phyloP scores from a whole-genome alignment of 768 basidiomycete genomes.

The Pisolithus microcarpus region DNA sequence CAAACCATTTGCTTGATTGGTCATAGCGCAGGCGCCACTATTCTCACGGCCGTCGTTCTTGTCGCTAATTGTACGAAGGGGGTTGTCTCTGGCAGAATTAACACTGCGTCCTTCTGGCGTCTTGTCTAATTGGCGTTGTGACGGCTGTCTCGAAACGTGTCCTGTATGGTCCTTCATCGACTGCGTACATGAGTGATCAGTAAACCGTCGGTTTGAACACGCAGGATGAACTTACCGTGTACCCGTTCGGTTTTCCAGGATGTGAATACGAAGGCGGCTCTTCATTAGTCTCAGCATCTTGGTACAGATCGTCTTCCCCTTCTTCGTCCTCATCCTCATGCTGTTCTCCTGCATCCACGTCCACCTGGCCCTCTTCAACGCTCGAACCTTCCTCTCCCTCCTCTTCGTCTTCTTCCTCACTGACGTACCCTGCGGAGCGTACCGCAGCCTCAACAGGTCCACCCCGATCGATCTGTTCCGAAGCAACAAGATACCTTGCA shows the following conservation, averaged over 20 bases:
- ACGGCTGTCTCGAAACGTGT: conserved; percentile 36
- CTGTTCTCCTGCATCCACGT: conserved; percentile 32
- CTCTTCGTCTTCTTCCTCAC: conserved; percentile 62
- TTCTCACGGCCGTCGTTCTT: background rate
- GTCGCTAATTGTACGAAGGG: conserved; percentile 4
- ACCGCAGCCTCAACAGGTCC: conserved; percentile 94
- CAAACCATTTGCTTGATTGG: conserved; percentile 2
- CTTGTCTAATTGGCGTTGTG: conserved; percentile 64
- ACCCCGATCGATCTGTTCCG: conserved; percentile 85
- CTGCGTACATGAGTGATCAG: conserved; percentile 4
- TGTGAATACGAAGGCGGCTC: conserved; percentile 59
- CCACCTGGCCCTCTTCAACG: conserved; percentile 19
- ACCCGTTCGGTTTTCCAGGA: conserved; percentile 44
- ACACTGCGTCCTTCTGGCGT: conserved; percentile 50
- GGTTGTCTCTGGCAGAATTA: conserved; percentile 19
- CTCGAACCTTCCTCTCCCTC: conserved; percentile 54
- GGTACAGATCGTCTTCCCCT: conserved; percentile 41
- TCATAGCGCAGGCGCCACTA: too few relatives aligned
- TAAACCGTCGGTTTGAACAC: background rate
- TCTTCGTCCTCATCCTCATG: conserved; percentile 39
- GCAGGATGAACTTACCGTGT: conserved; percentile 42
- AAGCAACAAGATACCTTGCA: conserved; percentile 88
- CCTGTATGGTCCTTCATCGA: conserved; percentile 16
- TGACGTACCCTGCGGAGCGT: conserved; percentile 78
- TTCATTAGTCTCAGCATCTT: conserved; percentile 35